Percentiles rank a stretch among this genome's conserved stretches.
Conservation (phyloP, 2,329 filamentous ascomycete genomes). For the Fusarium pilosicola region DNA sequence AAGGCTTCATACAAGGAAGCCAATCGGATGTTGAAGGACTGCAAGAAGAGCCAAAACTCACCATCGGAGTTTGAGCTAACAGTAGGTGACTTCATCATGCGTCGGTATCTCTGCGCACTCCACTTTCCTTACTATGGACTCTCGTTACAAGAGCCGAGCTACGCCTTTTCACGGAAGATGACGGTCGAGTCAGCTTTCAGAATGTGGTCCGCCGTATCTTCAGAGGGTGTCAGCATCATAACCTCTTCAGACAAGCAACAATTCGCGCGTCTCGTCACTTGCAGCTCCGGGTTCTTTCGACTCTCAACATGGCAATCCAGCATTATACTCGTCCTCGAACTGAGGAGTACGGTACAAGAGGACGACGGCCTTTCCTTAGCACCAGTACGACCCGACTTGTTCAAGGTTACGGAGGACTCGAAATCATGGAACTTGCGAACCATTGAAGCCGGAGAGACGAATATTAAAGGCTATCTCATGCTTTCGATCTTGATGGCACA, state of each 20-base stretch:
- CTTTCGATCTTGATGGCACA: slow-evolving; percentile 46
- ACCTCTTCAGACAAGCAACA: slow-evolving; percentile 38
- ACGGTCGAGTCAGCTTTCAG: slow-evolving; percentile 60
- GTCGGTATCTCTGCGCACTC: slow-evolving; percentile 64
- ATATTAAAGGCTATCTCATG: slow-evolving; percentile 63
- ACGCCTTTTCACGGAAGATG: slow-evolving; percentile 61
- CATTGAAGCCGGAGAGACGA: slow-evolving; percentile 63
- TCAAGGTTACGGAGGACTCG: slow-evolving; percentile 54
- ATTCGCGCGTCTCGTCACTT: slow-evolving; percentile 52
- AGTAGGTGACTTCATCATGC: slow-evolving; percentile 61
- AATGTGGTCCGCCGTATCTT: slow-evolving; percentile 54
- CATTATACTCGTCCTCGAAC: slow-evolving; percentile 53
- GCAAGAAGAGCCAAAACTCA: slow-evolving; percentile 24
- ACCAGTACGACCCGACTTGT: slow-evolving; percentile 53
- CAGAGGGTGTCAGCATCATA: background rate
- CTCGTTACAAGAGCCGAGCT: slow-evolving; percentile 54
- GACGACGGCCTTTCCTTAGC: slow-evolving; percentile 51
- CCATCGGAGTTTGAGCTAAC: slow-evolving; percentile 54
- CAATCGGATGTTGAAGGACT: slow-evolving; percentile 46
- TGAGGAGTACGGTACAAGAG: slow-evolving; percentile 54
- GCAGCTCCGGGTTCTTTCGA: slow-evolving; percentile 55
- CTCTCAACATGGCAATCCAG: slow-evolving; percentile 48
- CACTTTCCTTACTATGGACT: slow-evolving; percentile 63
- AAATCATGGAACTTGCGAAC: slow-evolving; percentile 52
- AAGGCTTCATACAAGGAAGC: slow-evolving; percentile 55